phyloP scores from a whole-genome alignment of 192 early-diverging fungal species.

The Irineochytrium annulatum region DNA sequence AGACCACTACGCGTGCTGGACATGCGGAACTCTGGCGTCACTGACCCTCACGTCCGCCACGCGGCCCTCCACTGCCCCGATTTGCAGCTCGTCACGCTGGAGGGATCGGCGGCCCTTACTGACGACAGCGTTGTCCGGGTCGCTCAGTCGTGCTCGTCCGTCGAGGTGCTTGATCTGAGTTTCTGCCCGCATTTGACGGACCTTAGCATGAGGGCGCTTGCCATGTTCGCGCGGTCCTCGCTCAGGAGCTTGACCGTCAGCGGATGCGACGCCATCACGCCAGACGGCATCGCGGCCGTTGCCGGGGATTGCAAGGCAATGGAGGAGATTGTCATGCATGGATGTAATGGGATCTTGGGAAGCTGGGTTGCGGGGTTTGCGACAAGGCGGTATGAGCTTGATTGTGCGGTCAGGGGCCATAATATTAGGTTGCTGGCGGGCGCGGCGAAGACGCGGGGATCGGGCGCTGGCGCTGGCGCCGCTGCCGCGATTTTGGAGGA shows the following conservation, averaged over 20 bases:
- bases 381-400: not conserved
- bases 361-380: not conserved
- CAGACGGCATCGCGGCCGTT: not conserved
- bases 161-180: slow-evolving; percentile 12
- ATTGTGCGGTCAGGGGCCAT: not conserved
- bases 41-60: slow-evolving; percentile 15
- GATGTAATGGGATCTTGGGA: not conserved
- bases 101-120: slow-evolving; percentile 20
- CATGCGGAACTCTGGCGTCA: slow-evolving; percentile 18
- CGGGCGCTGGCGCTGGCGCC: not conserved
- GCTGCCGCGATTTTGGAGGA: too few species aligned
- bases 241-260: not conserved
- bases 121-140: slow-evolving; percentile 22
- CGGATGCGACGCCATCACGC: not conserved
- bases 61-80: slow-evolving; percentile 18
- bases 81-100: slow-evolving; percentile 12
- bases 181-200: slow-evolving; percentile 19
- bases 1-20: slow-evolving; percentile 17
- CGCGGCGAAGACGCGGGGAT: not conserved
- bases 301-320: not conserved
- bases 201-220: slow-evolving; percentile 10
- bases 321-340: not conserved
- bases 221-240: not conserved
- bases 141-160: not conserved
- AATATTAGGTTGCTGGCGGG: not conserved